These are phyloP conservation scores for Aspergillus vadensis DNA, from an alignment of 2,329 filamentous ascomycete genomes.

Conservation along the genomic window DNA sequence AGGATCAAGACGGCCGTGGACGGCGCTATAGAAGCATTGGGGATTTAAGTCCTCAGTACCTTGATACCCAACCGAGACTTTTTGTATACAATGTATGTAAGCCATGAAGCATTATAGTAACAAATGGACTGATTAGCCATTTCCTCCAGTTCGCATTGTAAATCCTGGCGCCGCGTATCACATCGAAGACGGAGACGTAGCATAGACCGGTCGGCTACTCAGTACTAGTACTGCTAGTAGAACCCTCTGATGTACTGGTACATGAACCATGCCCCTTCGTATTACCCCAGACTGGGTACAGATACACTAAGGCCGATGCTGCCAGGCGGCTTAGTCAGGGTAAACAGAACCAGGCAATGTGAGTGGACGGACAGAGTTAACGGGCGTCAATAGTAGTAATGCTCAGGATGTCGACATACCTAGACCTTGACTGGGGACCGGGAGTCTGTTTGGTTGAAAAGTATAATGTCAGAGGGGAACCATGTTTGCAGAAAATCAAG, in stretches of 20 bases:
- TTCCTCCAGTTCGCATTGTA: not conserved
- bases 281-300: not conserved
- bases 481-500: too few species aligned
- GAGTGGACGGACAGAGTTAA: not conserved
- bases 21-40: not conserved
- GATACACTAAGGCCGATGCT: not conserved
- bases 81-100: slow-evolving; percentile 4
- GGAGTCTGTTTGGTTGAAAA: too few species aligned
- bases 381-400: not conserved
- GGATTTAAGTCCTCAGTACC: slow-evolving; percentile 3
- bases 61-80: slow-evolving; percentile 17
- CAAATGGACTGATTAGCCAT: not conserved
- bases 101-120: not conserved
- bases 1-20: not conserved
- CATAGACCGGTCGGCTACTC: too few species aligned
- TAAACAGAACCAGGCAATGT: not conserved
- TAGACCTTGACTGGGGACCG: too few species aligned
- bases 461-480: too few species aligned
- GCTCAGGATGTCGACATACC: not conserved
- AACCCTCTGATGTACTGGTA: too few species aligned
- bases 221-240: too few species aligned
- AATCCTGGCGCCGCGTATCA: not conserved
- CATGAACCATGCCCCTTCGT: not conserved
- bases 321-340: slow-evolving; percentile 1
- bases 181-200: too few species aligned